These are phyloP conservation scores for Fusarium gaditjirri DNA, from an alignment of 2,329 filamentous ascomycete genomes.

Conservation along the genomic window DNA sequence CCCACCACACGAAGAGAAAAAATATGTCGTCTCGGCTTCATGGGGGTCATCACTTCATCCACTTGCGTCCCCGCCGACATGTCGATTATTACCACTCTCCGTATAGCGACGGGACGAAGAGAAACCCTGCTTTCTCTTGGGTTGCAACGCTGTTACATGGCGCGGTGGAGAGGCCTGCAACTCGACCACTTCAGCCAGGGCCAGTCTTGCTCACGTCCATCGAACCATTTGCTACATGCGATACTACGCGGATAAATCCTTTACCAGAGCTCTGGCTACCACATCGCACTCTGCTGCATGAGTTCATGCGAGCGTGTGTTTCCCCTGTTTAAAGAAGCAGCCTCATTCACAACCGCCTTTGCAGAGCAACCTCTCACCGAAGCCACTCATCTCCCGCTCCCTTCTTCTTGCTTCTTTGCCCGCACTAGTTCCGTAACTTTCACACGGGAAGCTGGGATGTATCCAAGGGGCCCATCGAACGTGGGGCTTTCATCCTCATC, in stretches of 20 bases:
- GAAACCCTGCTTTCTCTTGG: slow-evolving; percentile 12
- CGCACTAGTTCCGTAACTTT: slow-evolving; percentile 3
- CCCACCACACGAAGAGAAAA: slow-evolving; percentile 17
- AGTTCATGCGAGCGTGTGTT: background rate
- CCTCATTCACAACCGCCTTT: background rate
- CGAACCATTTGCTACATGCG: background rate
- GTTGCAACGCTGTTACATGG: slow-evolving; percentile 7
- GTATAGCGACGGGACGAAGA: background rate
- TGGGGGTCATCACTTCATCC: background rate
- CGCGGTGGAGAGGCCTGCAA: slow-evolving; percentile 15
- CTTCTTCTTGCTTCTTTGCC: background rate
- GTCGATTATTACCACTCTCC: slow-evolving; percentile 29
- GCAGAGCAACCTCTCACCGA: background rate
- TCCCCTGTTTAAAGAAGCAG: background rate
- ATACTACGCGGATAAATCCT: background rate
- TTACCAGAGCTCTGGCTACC: slow-evolving; percentile 1
- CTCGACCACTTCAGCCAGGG: background rate
- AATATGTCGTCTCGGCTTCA: slow-evolving; percentile 6
- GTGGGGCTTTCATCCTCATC: slow-evolving; percentile 19
- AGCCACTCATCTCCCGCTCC: background rate
- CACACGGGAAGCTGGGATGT: slow-evolving; percentile 8
- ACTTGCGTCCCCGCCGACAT: slow-evolving; percentile 11
- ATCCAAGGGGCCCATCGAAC: slow-evolving; percentile 13
- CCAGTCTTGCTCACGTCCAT: background rate
- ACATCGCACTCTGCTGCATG: background rate